These are phyloP conservation scores for Penicilliopsis zonata DNA, from an alignment of 495 filamentous ascomycete species.

Conservation along the genomic window DNA sequence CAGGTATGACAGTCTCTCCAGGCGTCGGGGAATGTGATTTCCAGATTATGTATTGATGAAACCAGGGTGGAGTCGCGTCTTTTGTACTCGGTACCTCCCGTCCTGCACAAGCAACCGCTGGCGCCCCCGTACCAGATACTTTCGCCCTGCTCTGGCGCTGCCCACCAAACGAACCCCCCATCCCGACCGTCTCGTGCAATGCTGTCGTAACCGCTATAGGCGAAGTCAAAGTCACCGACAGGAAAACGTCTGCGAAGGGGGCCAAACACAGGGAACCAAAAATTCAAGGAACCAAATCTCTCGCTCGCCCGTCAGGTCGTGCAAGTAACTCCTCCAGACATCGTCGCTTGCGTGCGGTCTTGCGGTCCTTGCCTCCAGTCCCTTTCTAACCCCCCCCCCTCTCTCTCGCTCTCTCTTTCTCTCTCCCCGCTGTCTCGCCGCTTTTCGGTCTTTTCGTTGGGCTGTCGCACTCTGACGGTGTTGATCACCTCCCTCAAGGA, in stretches of 20 bases:
- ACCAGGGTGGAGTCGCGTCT: too few relatives aligned
- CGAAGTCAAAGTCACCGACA: too few relatives aligned
- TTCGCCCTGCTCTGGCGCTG: slow-evolving; percentile 1
- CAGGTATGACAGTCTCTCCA: too few relatives aligned
- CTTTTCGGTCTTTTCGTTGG: slow-evolving; percentile 15
- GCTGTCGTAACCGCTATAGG: slow-evolving; percentile 1
- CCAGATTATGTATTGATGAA: too few relatives aligned
- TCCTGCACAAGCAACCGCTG: slow-evolving; percentile 2
- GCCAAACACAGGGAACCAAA: too few relatives aligned
- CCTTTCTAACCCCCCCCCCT: slow-evolving; percentile 5
- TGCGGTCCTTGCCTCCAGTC: slow-evolving; percentile 6
- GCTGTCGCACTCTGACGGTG: slow-evolving; percentile 8
- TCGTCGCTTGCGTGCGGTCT: too few relatives aligned
- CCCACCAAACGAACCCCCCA: slow-evolving; percentile 1
- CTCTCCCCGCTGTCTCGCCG: slow-evolving; percentile 6
- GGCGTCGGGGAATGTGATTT: too few relatives aligned
- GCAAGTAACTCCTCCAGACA: too few relatives aligned
- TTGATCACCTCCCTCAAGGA: slow-evolving; percentile 10
- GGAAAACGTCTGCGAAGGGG: too few relatives aligned
- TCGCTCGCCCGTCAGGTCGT: too few relatives aligned
- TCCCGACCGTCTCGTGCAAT: slow-evolving; percentile 1
- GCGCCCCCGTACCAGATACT: slow-evolving; percentile 9
- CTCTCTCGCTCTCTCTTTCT: slow-evolving; percentile 6
- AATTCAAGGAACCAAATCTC: too few relatives aligned
- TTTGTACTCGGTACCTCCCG: slow-evolving; percentile 7